Percentiles rank a stretch among this genome's conserved stretches.
Evolutionary conservation across 805 yeast genomes (phyloP).

Genomic region (Cyberlindnera veronae): DNA sequence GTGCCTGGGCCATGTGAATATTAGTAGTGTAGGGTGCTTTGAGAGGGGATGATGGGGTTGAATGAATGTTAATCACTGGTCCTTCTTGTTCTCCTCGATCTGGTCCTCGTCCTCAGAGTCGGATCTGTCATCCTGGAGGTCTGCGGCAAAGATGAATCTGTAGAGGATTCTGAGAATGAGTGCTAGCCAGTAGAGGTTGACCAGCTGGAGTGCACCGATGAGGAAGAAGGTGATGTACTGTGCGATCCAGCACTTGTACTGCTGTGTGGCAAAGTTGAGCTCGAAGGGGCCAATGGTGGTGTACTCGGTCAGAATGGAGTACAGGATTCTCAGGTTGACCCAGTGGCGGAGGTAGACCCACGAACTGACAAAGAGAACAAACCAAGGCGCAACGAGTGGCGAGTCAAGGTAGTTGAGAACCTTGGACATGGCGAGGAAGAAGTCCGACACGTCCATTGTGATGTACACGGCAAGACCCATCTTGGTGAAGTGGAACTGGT

Average conservation of each 20-base stretch:
- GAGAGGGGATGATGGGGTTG: too few species aligned
- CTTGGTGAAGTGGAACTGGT: slow-evolving; percentile 93
- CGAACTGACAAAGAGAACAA: slow-evolving; percentile 57
- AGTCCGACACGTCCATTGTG: slow-evolving; percentile 95
- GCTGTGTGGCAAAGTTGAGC: slow-evolving; percentile 83
- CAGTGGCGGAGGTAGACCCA: slow-evolving; percentile 94
- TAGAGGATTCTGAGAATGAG: slow-evolving; percentile 74
- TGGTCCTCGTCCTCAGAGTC: slow-evolving; percentile 12
- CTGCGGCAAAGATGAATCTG: slow-evolving; percentile 71
- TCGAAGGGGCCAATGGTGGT: slow-evolving; percentile 77
- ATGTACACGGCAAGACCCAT: slow-evolving; percentile 89
- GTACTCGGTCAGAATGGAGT: slow-evolving; percentile 85
- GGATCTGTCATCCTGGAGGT: slow-evolving; percentile 49
- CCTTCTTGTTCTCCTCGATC: slow-evolving; percentile 8
- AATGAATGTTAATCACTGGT: slow-evolving; percentile 4
- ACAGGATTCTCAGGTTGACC: slow-evolving; percentile 72
- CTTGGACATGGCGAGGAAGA: slow-evolving; percentile 80
- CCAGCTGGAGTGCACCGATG: slow-evolving; percentile 76
- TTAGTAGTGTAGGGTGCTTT: too few species aligned
- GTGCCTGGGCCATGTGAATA: too few species aligned
- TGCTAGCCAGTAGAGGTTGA: slow-evolving; percentile 85
- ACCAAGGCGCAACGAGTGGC: slow-evolving; percentile 57
- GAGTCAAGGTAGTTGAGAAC: slow-evolving; percentile 84
- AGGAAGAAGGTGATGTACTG: slow-evolving; percentile 83
- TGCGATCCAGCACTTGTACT: slow-evolving; percentile 94